Base-by-base conservation (phyloP, 768 basidiomycete genomes). In the Gelatoporia subvermispora region DNA sequence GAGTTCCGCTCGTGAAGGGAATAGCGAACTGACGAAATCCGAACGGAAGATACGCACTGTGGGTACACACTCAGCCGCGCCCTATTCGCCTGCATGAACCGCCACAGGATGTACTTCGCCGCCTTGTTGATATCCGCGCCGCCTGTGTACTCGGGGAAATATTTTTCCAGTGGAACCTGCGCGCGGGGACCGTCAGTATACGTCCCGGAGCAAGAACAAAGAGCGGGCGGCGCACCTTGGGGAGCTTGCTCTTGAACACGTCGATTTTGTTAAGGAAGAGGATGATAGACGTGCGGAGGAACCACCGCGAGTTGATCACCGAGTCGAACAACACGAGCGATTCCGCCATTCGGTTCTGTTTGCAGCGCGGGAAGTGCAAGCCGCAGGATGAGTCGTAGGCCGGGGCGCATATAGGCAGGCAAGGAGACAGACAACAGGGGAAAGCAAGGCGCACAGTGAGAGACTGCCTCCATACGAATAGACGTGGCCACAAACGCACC, bases 91-190 rank as follows among this genome's bases (percentile, higher is more conserved):
- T 95, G 90, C 76, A 93, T 93, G 59, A 95, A 97, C 59, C 88
- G 72, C 93, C 92, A 96, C 34, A 97, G 71, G 45, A 97, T 93
- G 55, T 91, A 95, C 58, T 93, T 93, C 0, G 93, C 91, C 2
- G 91, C 92, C 65, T 94, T 94, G 71, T 92, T 93, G 65, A 94
- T 88, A 59, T 94, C 89, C 3, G 83, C 66, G 3, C 91, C 91
- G 25, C 90, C 90, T 0, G 88, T 87, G 65, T 94, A 94, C 60
- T 93, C 92, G 3, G 89, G 82, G 65, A 93, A 93, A 63, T 85
- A 86, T 37, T 72, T 70, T 52, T 87, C 85, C n/a, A 91, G 66
- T 3, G 86, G 85, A 0, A 86, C 78, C 83, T 85, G 57, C 15
- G 34, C 3, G 37, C 16, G 2, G 11, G 24, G 11, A 22, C n/a